Conservation (phyloP, 1,284 basidiomycete genomes). For the Rhodotorula sp. region DNA sequence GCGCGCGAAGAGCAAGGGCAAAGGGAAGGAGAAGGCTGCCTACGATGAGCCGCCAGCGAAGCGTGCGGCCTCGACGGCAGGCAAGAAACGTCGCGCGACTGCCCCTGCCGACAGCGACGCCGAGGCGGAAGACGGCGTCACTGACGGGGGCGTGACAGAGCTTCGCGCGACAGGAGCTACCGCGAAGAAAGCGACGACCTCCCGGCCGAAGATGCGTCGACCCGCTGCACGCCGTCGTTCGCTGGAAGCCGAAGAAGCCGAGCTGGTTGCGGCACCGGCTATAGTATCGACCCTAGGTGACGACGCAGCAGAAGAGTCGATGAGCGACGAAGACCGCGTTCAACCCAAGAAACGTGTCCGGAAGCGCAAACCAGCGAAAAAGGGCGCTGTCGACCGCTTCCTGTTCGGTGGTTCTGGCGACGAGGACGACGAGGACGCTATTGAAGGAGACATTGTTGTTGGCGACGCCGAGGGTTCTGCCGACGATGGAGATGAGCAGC, state of each 20-base stretch:
- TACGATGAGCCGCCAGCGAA: background rate
- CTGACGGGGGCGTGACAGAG: no score
- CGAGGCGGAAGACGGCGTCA: background rate
- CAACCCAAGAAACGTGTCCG: background rate
- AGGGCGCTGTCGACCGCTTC: background rate
- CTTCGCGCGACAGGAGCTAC: background rate
- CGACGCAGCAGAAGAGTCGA: background rate
- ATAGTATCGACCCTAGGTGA: background rate
- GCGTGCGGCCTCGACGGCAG: no score
- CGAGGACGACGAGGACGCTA: constrained; percentile 44
- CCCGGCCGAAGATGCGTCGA: background rate
- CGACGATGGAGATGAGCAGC: background rate
- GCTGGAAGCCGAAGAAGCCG: background rate
- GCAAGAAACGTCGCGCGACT: background rate
- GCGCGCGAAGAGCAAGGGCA: constrained; percentile 10
- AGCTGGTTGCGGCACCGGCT: background rate
- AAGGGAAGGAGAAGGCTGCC: background rate
- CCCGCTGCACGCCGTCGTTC: background rate
- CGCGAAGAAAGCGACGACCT: background rate
- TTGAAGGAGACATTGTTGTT: constrained; percentile 32
- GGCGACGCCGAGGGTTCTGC: background rate
- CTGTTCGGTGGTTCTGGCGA: background rate
- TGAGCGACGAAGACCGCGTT: constrained; percentile 1
- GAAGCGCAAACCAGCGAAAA: background rate
- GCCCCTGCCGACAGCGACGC: background rate